phyloP scores from a whole-genome alignment of 257 asterid genomes.

The Solanum ossicruentum region DNA sequence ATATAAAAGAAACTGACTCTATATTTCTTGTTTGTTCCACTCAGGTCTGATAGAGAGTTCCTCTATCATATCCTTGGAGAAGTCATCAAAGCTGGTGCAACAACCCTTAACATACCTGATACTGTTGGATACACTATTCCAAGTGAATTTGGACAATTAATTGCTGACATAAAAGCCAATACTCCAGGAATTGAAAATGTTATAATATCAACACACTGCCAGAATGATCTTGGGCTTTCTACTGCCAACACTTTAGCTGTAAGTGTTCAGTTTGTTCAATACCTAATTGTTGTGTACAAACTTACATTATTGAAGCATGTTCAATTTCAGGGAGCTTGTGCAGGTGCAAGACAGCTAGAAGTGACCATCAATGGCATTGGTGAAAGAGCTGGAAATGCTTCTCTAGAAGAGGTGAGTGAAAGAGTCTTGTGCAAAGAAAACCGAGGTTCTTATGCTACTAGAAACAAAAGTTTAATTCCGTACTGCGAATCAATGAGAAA shows the following conservation, averaged over 20 bases:
- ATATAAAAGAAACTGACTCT: background rate
- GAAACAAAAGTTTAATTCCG: background rate
- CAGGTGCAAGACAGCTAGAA: constrained; percentile 96
- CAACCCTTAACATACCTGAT: constrained; percentile 94
- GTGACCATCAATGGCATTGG: constrained; percentile 97
- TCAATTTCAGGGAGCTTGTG: constrained; percentile 61
- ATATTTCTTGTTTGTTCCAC: background rate
- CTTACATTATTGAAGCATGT: constrained; percentile 3
- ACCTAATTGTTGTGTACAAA: background rate
- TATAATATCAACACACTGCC: constrained; percentile 88
- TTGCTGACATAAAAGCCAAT: constrained; percentile 76
- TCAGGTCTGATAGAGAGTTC: constrained; percentile 75
- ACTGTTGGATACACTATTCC: constrained; percentile 83
- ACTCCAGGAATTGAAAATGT: constrained; percentile 83
- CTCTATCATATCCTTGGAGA: constrained; percentile 84
- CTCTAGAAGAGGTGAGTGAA: constrained; percentile 76
- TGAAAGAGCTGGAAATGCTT: constrained; percentile 98
- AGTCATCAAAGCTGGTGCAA: constrained; percentile 90
- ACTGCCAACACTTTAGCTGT: constrained; percentile 85
- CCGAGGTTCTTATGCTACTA: background rate
- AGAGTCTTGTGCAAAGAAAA: background rate
- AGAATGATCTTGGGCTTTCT: constrained; percentile 93
- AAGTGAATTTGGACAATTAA: constrained; percentile 64
- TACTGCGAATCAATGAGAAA: background rate
- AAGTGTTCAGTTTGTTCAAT: constrained; percentile 2